Evolutionary conservation across 2,329 filamentous ascomycete genomes (phyloP), one percentile per base, ranked within the genome.

Genomic region (Ophiostoma ulmi): DNA sequence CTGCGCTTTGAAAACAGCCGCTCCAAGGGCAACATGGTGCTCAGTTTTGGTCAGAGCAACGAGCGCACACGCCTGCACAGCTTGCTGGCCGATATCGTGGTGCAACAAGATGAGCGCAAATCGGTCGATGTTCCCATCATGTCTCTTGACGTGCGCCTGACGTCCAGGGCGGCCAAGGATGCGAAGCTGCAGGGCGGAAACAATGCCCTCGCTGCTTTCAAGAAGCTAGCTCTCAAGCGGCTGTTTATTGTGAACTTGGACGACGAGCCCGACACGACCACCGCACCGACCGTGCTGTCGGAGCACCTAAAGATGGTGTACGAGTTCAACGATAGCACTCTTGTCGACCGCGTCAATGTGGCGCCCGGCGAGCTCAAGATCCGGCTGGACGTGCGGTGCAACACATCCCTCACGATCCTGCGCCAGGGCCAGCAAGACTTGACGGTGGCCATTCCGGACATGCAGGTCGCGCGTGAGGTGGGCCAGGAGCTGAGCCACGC

Each of bases 321-420:
- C 41, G 89, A 93, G 71, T 92, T 91, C 74, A 87, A 90, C 72
- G 88, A 90, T 74, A 92, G 93, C 67, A 92, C 89, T 61, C 83
- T 96, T 20, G 92, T 91, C 1, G 94, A 97, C 79, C 87, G 93
- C 52, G 84, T 97, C 76, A 97, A 97, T 75, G 84, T 96, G 75
- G 89, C 85, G 1, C 89, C 90, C 13, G 91, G 91, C n/a, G 90
- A 93, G 79, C 78, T 93, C 75, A 87, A 87, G 75, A 78, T 93
- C 67, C 84, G 87, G 39, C 81, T 93, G 44, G 87, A 90, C 74
- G 85, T 90, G 41, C 83, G 84, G 70, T 85, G 87, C 69, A 83
- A 84, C 31, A 87, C 87, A 68, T 82, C 87, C 17, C 80, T 95
- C 67, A 87, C 87, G 73, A 80, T 94, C 52, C 82, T 91, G 70